Evolutionary conservation across 2,329 filamentous ascomycete genomes (phyloP).

Genomic region (Exophiala phaeomuriformis): DNA sequence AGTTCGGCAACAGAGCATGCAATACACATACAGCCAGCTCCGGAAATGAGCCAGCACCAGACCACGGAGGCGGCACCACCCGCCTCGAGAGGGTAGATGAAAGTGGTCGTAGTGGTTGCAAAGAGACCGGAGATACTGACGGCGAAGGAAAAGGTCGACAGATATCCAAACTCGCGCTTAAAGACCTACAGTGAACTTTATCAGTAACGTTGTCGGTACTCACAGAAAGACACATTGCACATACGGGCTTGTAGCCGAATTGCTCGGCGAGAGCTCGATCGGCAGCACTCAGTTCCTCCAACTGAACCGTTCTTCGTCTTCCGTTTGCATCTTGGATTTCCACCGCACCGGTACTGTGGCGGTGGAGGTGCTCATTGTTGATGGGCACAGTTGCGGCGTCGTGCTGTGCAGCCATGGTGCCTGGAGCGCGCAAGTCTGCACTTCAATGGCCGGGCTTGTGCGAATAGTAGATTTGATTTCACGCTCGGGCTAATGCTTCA

Average conservation of each 20-base stretch:
- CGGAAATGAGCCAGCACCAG: slow-evolving; percentile 54
- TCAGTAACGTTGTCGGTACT: neutral
- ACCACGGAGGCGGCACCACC: slow-evolving; percentile 49
- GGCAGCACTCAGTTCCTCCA: slow-evolving; percentile 28
- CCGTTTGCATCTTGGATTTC: slow-evolving; percentile 21
- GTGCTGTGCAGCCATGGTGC: slow-evolving; percentile 9
- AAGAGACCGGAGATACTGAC: slow-evolving; percentile 52
- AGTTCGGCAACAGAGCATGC: slow-evolving; percentile 49
- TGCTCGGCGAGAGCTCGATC: slow-evolving; percentile 30
- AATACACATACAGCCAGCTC: slow-evolving; percentile 51
- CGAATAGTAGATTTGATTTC: neutral
- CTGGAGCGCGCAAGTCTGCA: neutral
- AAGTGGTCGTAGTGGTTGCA: slow-evolving; percentile 50
- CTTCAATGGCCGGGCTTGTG: neutral
- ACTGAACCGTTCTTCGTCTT: slow-evolving; percentile 21
- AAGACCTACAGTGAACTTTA: slow-evolving; percentile 24
- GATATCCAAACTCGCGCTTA: slow-evolving; percentile 52
- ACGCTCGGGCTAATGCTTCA: slow-evolving; percentile 5
- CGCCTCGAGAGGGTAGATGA: slow-evolving; percentile 47
- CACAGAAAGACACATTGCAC: neutral
- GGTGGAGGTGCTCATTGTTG: slow-evolving; percentile 12
- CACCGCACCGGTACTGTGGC: slow-evolving; percentile 19
- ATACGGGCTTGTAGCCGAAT: slow-evolving; percentile 32
- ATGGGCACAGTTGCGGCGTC: slow-evolving; percentile 8
- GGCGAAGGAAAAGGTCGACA: slow-evolving; percentile 55